Evolutionary conservation across 2,329 filamentous ascomycete genomes (phyloP), one percentile per base, ranked within the genome.

Genomic region (Colletotrichum costaricense): DNA sequence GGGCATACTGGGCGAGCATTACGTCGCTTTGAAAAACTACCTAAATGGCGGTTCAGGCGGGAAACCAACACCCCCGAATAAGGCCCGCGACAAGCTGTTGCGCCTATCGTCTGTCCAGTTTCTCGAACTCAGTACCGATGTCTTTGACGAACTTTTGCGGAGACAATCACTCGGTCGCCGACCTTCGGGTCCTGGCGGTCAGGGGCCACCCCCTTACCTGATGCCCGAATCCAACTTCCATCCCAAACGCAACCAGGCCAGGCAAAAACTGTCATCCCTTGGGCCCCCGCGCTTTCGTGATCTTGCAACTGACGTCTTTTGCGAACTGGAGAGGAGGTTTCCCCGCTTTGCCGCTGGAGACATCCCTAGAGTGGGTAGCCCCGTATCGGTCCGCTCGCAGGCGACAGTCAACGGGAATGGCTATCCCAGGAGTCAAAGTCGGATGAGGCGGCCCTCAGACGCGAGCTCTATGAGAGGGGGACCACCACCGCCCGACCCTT

Each of bases 241-340:
- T 82, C 95, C 95, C 2, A 99, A 98, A 84, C 93, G 97, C 75
- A 99, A 99, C 81, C 95, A 98, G 82, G 97, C 97, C n/a, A 91
- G 97, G 54, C 95, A 98, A 83, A 97, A 97, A 82, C 90, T 99
- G 24, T 96, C 95, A 0, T 97, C 95, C 0, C 89, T 99, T 16
- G 95, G 95, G 3, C 92, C 93, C 26, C 92, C 94, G 30, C 89
- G 96, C 71, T 99, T 99, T 80, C 91, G 94, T 77, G 95, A 98
- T 79, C 88, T 99, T 7, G 96, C 95, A 11, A 98, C 95, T 55
- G 97, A 99, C 83, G 96, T 99, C 22, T 98, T 97, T 81, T 97
- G 94, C 83, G 97, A 99, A 82, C 86, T 98, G 74, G 97, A 98
- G 82, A 89, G 97, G 75, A 89, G 97, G 63, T 97, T 97, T 81